Conservation (phyloP, 1,284 basidiomycete species). For the Heterobasidion occidentale region DNA sequence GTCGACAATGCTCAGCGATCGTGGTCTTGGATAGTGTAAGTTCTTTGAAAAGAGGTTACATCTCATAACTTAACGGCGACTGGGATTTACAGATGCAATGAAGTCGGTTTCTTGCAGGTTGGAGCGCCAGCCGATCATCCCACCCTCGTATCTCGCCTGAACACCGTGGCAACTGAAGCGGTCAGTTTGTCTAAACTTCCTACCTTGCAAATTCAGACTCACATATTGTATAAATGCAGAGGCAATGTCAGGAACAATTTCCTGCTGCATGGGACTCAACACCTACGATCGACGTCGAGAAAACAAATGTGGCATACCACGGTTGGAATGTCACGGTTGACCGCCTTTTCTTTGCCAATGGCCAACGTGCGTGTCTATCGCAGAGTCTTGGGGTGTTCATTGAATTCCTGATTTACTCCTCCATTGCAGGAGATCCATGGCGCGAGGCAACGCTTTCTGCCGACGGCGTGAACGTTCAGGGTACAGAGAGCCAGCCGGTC, state of each 20-base stretch:
- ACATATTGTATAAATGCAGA: conserved; percentile 18
- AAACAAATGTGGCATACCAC: conserved; percentile 41
- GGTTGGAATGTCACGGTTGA: conserved; percentile 56
- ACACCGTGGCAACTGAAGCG: conserved; percentile 37
- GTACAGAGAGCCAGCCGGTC: conserved; percentile 47
- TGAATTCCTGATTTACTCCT: neutral
- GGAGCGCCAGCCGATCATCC: conserved; percentile 44
- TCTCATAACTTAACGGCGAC: too few species aligned
- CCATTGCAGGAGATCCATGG: conserved; percentile 51
- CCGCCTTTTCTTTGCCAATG: conserved; percentile 63
- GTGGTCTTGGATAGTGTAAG: conserved; percentile 57
- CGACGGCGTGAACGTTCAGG: conserved; percentile 27
- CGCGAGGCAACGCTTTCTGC: conserved; percentile 61
- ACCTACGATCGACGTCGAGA: conserved; percentile 26
- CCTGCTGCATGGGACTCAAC: conserved; percentile 10
- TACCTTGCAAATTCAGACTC: neutral
- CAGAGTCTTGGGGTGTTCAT: neutral
- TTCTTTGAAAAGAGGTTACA: neutral
- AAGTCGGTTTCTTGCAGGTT: conserved; percentile 59
- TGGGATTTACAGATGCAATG: conserved; percentile 44
- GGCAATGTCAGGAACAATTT: neutral
- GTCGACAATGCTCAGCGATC: conserved; percentile 45
- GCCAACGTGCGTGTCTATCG: conserved; percentile 27
- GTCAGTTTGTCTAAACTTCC: neutral
- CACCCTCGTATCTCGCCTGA: conserved; percentile 49